Evolutionary conservation across 176 grass and related monocot genomes (phyloP).

Genomic region (Phyllostachys edulis): DNA sequence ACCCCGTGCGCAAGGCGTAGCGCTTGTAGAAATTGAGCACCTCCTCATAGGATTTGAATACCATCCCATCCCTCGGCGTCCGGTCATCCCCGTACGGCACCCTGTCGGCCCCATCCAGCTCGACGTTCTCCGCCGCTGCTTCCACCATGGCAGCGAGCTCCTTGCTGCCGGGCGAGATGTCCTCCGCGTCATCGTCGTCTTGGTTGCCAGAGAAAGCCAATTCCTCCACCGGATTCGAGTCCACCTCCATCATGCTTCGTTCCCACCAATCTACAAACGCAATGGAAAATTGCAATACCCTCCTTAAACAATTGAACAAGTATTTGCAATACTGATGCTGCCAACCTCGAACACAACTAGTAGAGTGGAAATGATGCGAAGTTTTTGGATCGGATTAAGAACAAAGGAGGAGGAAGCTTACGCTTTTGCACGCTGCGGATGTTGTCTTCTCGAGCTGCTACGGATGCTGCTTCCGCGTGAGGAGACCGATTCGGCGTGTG

Average conservation of each 20-base stretch:
- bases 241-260: slow-evolving; percentile 31
- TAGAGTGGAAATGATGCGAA: no score
- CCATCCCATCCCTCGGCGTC: slow-evolving; percentile 66
- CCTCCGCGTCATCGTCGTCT: slow-evolving; percentile 43
- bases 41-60: slow-evolving; percentile 81
- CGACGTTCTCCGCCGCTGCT: slow-evolving; percentile 43
- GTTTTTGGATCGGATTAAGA: no score
- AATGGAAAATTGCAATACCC: neutral
- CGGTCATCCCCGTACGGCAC: slow-evolving; percentile 47
- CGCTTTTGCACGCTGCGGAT: no score
- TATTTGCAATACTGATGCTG: no score
- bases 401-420: no score
- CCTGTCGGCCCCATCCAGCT: slow-evolving; percentile 32
- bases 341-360: no score
- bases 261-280: neutral
- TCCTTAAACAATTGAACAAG: neutral
- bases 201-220: slow-evolving; percentile 30
- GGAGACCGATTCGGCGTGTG: no score
- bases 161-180: slow-evolving; percentile 36
- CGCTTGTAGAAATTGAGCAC: slow-evolving; percentile 77
- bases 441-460: no score
- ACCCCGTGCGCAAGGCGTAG: slow-evolving; percentile 65
- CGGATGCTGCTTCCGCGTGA: no score
- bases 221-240: slow-evolving; percentile 33
- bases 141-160: slow-evolving; percentile 42